Evolutionary conservation across 1,284 basidiomycete species (phyloP), one percentile per base, ranked within the genome.

Genomic region (Tilletia caries): DNA sequence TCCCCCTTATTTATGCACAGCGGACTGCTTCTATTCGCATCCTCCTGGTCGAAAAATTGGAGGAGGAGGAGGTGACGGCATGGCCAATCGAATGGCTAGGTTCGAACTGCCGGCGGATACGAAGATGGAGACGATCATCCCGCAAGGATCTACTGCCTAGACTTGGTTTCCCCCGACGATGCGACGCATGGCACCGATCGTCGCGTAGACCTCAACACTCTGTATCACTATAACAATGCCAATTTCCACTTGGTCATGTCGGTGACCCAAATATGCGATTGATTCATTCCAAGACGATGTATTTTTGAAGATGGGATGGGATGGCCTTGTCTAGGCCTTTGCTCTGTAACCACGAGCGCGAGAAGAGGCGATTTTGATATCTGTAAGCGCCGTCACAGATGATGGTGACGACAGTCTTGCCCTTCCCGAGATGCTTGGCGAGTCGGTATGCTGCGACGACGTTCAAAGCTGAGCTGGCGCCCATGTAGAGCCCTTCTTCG

Each of bases 341-440:
- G 65, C 88, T 86, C 83, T 91, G 86, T 68, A 99, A 86, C 96
- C 96, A 99, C 77, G 89, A 89, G 83, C 91, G 91, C n/a, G 93
- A 96, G 86, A 98, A 98, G 58, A 98, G 86, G 13, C 96, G 88
- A 70, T 91, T 93, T 86, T 98, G 96, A 83, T 98, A 98, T 79
- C 95, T 88, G 82, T 97, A 95, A 46, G 95, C 95, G 29, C 95
- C 95, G 82, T 98, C 95, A 83, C 92, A 93, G 46, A 98, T 85
- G 68, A 98, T 88, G 2, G 96, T 98, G 4, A 91, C 94, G 50
- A 98, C 87, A 12, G 88, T 93, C 69, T 78, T 92, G 41, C 93
- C 92, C 85, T 81, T 85, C 29, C 93, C 95, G 15, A 98, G 87
- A 80, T 90, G 90, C 80, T 89, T 86, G 0, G 93, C 95, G 66